phyloP scores from a whole-genome alignment of 352 stramenopile genomes.

The Phytophthora lateralis region DNA sequence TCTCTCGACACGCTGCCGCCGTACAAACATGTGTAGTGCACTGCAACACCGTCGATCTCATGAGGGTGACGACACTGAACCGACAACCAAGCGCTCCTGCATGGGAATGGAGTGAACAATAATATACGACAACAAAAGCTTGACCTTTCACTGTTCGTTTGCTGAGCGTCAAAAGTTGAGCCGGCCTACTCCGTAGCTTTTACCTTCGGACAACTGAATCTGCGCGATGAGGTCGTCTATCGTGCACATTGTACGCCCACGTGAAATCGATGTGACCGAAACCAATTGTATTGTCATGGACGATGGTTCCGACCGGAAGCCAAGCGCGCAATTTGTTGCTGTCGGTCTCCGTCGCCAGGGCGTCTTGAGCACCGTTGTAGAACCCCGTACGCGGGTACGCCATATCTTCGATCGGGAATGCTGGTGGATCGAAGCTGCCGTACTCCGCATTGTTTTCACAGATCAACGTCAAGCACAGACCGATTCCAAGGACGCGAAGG shows the following conservation, averaged over 20 bases:
- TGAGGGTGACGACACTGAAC: not conserved
- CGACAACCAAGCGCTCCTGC: not conserved
- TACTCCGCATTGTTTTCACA: constrained; percentile 56
- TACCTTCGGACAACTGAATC: constrained; percentile 46
- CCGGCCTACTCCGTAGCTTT: constrained; percentile 29
- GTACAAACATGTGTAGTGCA: constrained; percentile 23
- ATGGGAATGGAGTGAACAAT: not conserved
- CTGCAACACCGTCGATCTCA: not conserved
- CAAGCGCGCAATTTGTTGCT: constrained; percentile 40
- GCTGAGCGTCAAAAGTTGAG: not conserved
- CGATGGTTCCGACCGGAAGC: constrained; percentile 40
- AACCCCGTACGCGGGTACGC: constrained; percentile 15
- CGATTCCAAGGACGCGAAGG: constrained; percentile 29
- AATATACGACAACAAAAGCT: constrained; percentile 22
- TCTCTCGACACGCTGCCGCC: constrained; percentile 37
- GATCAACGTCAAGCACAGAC: constrained; percentile 32
- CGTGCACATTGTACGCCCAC: constrained; percentile 40
- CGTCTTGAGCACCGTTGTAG: constrained; percentile 47
- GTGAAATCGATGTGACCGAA: constrained; percentile 61
- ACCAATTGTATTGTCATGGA: constrained; percentile 37
- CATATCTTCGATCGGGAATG: constrained; percentile 28
- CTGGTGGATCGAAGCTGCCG: constrained; percentile 41
- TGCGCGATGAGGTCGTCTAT: constrained; percentile 43
- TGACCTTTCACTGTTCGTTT: constrained; percentile 3
- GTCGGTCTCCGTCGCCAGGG: constrained; percentile 37